phyloP scores from a whole-genome alignment of 208 protist species.

The Leptomonas seymouri region DNA sequence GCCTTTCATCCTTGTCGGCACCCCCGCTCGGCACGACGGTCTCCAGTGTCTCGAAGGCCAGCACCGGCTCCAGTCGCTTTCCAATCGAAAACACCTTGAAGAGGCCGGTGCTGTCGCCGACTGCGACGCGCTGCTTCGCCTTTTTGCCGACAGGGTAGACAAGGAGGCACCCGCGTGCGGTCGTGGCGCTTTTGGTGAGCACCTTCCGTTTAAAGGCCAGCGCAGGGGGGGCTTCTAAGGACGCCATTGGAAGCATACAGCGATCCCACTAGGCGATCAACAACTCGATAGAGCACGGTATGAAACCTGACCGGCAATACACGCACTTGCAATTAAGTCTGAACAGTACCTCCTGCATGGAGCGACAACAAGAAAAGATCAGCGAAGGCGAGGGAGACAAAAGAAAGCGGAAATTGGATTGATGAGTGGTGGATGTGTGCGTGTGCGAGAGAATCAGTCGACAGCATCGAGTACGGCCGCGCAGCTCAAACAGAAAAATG shows the following conservation, averaged over 20 bases:
- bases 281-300: too few relatives aligned
- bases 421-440: too few relatives aligned
- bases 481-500: too few relatives aligned
- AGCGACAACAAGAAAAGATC: neutral
- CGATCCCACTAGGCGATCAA: neutral
- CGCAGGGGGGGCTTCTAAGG: neutral
- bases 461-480: too few relatives aligned
- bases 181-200: conserved; percentile 40
- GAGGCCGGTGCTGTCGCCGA: conserved; percentile 69
- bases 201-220: conserved; percentile 42
- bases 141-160: conserved; percentile 79
- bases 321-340: too few relatives aligned
- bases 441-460: too few relatives aligned
- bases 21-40: conserved; percentile 11
- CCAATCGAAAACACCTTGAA: conserved; percentile 66
- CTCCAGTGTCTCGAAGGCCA: conserved; percentile 53
- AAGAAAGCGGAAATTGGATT: neutral
- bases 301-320: too few relatives aligned
- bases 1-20: conserved; percentile 26
- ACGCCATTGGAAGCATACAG: conserved; percentile 1
- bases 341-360: too few relatives aligned
- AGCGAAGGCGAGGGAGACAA: neutral
- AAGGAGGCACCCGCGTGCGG: conserved; percentile 62
- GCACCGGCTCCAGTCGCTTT: conserved; percentile 47
- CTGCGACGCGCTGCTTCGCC: conserved; percentile 67